Evolutionary conservation across 192 early-diverging fungal genomes (phyloP), one percentile per base, ranked within the genome.

Genomic region (Gaertneriomyces semiglobifer): DNA sequence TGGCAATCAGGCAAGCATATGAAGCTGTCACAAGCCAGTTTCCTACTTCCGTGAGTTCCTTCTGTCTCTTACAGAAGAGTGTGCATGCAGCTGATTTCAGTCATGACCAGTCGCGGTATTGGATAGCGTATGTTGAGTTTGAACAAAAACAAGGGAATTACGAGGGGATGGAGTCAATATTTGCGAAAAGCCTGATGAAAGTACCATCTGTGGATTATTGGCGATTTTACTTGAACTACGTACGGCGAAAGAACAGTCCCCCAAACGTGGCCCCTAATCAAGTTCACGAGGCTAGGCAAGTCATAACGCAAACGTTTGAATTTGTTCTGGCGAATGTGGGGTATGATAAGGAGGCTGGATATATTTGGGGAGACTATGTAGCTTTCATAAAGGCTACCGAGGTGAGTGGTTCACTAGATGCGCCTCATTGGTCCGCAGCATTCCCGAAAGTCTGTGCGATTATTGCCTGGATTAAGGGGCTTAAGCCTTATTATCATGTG

Each of bases 151-250:
- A 88, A 48, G 77, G 83, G 12, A 86, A 88, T 71, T 88, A 82
- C 60, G 86, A 86, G 52, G 75, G 85, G 62, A 86, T 94, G 10
- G 93, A 95, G 72, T 68, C 82, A n/a, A 76, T 98, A 18, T 98
- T 95, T 66, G 88, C 82, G 50, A 81, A 85, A 53, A 92, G 90
- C 69, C 81, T 96, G 54, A 82, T 84, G 55, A 82, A 79, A 52
- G 91, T 93, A n/a, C 82, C 88, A 6, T 88, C 88, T 7, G 89
- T 98, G 41, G 92, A 93, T 16, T 79, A 96, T 10, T 95, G 92
- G 90, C 84, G 88, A 56, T 87, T 86, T 63, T 98, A 98, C 75
- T 70, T 98, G 63, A 84, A 84, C 66, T 95, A 96, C 73, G 89
- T 96, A 51, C 83, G 87, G 48, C 81, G 85, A 48, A 86, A 84